Conservation (phyloP, 1,284 basidiomycete species). For the Puccinia sorghi region DNA sequence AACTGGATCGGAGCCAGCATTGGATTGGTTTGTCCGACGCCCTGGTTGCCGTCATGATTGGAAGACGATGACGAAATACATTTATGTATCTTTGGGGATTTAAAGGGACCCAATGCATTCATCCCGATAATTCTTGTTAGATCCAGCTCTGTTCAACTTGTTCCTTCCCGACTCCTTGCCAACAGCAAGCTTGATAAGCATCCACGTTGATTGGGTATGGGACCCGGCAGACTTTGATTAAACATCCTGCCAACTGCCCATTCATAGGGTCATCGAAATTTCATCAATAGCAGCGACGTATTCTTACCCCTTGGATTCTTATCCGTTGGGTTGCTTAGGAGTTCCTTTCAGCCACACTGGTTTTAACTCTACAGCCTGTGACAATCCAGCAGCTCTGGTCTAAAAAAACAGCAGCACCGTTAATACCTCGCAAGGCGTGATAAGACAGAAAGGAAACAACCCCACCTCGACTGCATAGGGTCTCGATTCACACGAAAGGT, state of each 20-base stretch:
- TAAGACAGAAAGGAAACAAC: too few relatives aligned
- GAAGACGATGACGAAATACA: constrained; percentile 5
- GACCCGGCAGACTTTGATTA: too few relatives aligned
- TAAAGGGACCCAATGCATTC: neutral
- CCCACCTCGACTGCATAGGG: too few relatives aligned
- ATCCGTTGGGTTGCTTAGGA: too few relatives aligned
- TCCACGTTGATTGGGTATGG: neutral
- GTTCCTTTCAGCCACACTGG: too few relatives aligned
- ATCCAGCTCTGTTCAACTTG: neutral
- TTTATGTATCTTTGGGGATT: constrained; percentile 10
- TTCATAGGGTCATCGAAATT: neutral
- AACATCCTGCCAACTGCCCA: neutral
- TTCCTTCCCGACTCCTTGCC: constrained; percentile 1
- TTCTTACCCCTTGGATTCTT: too few relatives aligned
- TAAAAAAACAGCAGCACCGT: too few relatives aligned
- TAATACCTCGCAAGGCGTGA: too few relatives aligned
- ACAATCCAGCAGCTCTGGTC: too few relatives aligned
- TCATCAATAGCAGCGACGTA: neutral
- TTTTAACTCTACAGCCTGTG: too few relatives aligned
- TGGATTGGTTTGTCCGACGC: constrained; percentile 11
- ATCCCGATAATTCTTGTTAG: constrained; percentile 26
- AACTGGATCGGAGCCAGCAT: neutral
- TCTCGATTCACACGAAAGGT: too few relatives aligned
- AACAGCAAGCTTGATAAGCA: neutral
- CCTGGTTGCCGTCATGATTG: constrained; percentile 14